Conservation (phyloP, 768 basidiomycete species). For the Clitopilus hobsonii region DNA sequence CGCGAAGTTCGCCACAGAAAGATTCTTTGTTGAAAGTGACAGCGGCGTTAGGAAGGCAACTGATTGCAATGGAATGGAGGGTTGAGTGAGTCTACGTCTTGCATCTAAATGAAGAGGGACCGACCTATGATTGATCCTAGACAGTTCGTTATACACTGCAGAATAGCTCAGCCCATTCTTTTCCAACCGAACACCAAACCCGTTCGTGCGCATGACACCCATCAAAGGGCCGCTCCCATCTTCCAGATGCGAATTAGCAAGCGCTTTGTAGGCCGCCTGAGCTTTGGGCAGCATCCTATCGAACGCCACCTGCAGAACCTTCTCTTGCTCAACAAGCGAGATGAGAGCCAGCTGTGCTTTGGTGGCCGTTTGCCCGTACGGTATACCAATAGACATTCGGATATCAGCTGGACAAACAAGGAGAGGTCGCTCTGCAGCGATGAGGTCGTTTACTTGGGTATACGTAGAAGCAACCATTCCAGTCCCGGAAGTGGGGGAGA, state of each 20-base stretch:
- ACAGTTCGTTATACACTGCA: slow-evolving; percentile 14
- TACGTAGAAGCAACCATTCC: slow-evolving; percentile 26
- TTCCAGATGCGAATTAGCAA: slow-evolving; percentile 20
- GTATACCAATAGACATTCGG: neutral
- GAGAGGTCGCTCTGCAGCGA: slow-evolving; percentile 33
- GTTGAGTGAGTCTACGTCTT: neutral
- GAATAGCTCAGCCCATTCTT: neutral
- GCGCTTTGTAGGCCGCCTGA: slow-evolving; percentile 16
- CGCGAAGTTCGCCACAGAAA: slow-evolving; percentile 23
- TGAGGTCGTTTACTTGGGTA: slow-evolving; percentile 24
- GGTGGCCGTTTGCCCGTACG: neutral
- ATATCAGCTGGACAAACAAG: slow-evolving; percentile 18
- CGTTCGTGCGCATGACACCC: slow-evolving; percentile 25
- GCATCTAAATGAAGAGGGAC: neutral
- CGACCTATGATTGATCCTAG: slow-evolving; percentile 22
- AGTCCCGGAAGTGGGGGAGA: slow-evolving; percentile 11
- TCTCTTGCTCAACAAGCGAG: slow-evolving; percentile 8
- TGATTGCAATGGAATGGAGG: slow-evolving; percentile 3
- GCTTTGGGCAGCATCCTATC: slow-evolving; percentile 16
- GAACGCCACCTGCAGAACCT: slow-evolving; percentile 11
- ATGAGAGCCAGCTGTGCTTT: neutral
- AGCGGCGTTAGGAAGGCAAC: slow-evolving; percentile 18
- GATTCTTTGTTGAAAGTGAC: slow-evolving; percentile 17
- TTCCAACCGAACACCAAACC: slow-evolving; percentile 8
- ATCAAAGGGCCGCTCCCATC: slow-evolving; percentile 26